These are phyloP conservation scores for Cercospora beticola DNA, from an alignment of 2,329 filamentous ascomycete genomes.

Conservation along the genomic window DNA sequence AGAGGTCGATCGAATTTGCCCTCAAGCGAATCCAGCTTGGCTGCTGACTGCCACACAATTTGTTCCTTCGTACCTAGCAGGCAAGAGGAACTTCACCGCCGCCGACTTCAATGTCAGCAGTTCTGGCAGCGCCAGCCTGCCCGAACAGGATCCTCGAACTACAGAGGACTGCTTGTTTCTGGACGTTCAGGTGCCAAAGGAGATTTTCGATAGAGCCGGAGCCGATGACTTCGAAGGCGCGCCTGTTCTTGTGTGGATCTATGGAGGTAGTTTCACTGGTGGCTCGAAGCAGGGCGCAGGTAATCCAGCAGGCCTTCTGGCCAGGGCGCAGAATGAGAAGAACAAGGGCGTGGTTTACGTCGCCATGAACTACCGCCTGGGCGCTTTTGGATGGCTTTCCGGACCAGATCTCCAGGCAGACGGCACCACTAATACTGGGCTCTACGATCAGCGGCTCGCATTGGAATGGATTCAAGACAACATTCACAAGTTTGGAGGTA, in stretches of 20 bases:
- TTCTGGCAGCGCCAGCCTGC: background rate
- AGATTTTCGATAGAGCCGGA: constrained; percentile 31
- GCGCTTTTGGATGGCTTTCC: constrained; percentile 51
- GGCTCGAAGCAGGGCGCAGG: constrained; percentile 42
- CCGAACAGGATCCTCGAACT: constrained; percentile 33
- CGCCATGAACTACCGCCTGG: constrained; percentile 51
- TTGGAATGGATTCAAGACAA: constrained; percentile 54
- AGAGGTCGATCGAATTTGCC: constrained; percentile 44
- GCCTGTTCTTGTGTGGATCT: constrained; percentile 45
- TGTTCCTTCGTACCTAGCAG: constrained; percentile 32
- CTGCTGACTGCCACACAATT: constrained; percentile 35
- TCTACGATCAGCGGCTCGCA: constrained; percentile 56
- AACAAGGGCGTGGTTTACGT: constrained; percentile 48
- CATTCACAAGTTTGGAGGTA: constrained; percentile 54
- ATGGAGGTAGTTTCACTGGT: constrained; percentile 50
- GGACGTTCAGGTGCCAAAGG: constrained; percentile 41
- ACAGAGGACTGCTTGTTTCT: constrained; percentile 44
- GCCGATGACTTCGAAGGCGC: constrained; percentile 32
- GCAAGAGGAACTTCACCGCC: constrained; percentile 16
- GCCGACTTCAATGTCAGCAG: constrained; percentile 1
- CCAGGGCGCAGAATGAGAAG: constrained; percentile 43
- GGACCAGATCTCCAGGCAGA: constrained; percentile 45
- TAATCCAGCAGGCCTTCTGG: constrained; percentile 35
- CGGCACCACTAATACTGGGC: constrained; percentile 51
- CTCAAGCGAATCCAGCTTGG: constrained; percentile 50